These are phyloP conservation scores for Fusarium brevicatenulatum DNA, from an alignment of 2,329 filamentous ascomycete species.

Conservation along the genomic window DNA sequence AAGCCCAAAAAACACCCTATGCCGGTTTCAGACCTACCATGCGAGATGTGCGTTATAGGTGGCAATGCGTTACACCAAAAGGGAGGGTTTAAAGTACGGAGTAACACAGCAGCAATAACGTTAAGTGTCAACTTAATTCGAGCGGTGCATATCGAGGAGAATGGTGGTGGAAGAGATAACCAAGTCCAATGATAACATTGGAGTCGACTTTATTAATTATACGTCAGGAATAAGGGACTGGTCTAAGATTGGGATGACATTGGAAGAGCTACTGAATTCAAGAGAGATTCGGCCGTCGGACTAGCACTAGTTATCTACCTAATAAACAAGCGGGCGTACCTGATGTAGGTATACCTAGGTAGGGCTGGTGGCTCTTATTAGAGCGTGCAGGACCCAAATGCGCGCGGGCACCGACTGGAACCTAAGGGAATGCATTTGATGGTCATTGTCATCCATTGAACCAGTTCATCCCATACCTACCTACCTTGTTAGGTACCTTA, in stretches of 20 bases:
- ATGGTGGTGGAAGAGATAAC: neutral
- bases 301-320: neutral
- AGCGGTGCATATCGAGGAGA: neutral
- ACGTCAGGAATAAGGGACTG: neutral
- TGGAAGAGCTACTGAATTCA: neutral
- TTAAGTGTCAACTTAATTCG: neutral
- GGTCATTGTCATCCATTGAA: neutral
- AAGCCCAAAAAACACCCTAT: neutral
- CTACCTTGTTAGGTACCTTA: too few species aligned
- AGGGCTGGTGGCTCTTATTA: neutral
- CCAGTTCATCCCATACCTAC: neutral
- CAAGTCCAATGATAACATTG: neutral
- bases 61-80: neutral
- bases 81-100: neutral
- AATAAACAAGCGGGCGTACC: neutral
- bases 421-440: neutral
- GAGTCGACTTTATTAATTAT: neutral
- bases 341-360: neutral
- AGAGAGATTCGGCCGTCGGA: neutral
- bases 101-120: neutral
- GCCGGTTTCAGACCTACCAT: neutral
- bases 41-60: neutral
- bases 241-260: neutral
- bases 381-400: neutral
- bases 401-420: neutral